These are phyloP conservation scores for Podila epigama DNA, from an alignment of 192 early-diverging fungal genomes.

Conservation along the genomic window DNA sequence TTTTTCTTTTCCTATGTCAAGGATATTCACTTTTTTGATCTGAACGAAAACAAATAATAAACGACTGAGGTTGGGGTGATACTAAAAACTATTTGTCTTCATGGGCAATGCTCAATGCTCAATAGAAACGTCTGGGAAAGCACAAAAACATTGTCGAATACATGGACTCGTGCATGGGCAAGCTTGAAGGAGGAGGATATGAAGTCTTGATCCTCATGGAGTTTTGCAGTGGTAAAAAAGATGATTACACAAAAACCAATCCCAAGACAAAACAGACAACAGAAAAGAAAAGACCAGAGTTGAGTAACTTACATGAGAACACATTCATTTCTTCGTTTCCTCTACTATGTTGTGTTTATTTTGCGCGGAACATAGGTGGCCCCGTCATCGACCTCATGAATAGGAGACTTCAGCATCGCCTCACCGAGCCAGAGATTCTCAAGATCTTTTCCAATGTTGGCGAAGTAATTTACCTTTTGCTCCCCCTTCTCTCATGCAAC, in stretches of 20 bases:
- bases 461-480: slow-evolving; percentile 43
- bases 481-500: background rate
- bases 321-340: slow-evolving; percentile 2
- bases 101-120: background rate
- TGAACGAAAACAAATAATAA: no score
- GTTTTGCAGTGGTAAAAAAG: slow-evolving; percentile 75
- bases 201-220: slow-evolving; percentile 93
- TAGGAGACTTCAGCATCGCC: slow-evolving; percentile 69
- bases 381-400: slow-evolving; percentile 90
- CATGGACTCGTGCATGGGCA: slow-evolving; percentile 72
- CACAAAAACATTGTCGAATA: slow-evolving; percentile 87
- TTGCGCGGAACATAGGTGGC: slow-evolving; percentile 63
- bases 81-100: background rate
- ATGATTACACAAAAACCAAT: background rate
- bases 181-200: slow-evolving; percentile 66
- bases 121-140: slow-evolving; percentile 69
- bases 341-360: background rate
- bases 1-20: background rate
- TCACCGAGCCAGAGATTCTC: slow-evolving; percentile 87
- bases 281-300: slow-evolving; percentile 7
- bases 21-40: no score
- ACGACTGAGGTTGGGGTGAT: no score
- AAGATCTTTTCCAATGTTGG: slow-evolving; percentile 88
- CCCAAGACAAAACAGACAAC: background rate
- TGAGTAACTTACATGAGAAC: no score